phyloP scores from a whole-genome alignment of 208 protist genomes.

The Trypanosoma boissoni region DNA sequence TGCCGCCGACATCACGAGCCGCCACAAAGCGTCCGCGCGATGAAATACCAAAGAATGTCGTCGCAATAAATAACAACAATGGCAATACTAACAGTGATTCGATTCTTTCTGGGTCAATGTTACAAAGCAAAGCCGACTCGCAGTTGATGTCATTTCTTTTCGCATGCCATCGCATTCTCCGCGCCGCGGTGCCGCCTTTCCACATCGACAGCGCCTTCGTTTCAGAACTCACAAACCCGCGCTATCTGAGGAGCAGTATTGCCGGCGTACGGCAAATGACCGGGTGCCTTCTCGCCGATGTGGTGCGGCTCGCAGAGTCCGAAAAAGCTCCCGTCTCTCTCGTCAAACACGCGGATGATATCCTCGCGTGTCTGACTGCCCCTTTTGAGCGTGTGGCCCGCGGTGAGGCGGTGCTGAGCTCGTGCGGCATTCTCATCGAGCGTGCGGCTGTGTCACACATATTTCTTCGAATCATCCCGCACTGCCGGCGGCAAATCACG shows the following conservation, averaged over 20 bases:
- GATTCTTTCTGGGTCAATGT: conserved; percentile 5
- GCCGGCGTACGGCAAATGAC: conserved; percentile 57
- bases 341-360: conserved; percentile 29
- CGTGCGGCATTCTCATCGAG: conserved; percentile 49
- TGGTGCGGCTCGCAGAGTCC: conserved; percentile 41
- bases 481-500: conserved; percentile 29
- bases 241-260: conserved; percentile 41
- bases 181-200: conserved; percentile 18
- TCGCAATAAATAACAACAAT: conserved; percentile 2
- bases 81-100: background rate
- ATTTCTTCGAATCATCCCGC: conserved; percentile 45
- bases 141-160: conserved; percentile 35
- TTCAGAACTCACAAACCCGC: conserved; percentile 41
- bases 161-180: conserved; percentile 28
- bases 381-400: conserved; percentile 38
- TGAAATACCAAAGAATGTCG: background rate
- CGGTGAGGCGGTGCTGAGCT: conserved; percentile 26
- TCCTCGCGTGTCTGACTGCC: conserved; percentile 40
- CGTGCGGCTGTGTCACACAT: conserved; percentile 44
- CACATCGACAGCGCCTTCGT: conserved; percentile 34
- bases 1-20: background rate
- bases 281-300: conserved; percentile 59
- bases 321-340: no score
- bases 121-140: conserved; percentile 26
- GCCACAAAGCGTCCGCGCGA: background rate